These are phyloP conservation scores for Logfia minima DNA, from an alignment of 129 eudicot genomes.

Conservation along the genomic window DNA sequence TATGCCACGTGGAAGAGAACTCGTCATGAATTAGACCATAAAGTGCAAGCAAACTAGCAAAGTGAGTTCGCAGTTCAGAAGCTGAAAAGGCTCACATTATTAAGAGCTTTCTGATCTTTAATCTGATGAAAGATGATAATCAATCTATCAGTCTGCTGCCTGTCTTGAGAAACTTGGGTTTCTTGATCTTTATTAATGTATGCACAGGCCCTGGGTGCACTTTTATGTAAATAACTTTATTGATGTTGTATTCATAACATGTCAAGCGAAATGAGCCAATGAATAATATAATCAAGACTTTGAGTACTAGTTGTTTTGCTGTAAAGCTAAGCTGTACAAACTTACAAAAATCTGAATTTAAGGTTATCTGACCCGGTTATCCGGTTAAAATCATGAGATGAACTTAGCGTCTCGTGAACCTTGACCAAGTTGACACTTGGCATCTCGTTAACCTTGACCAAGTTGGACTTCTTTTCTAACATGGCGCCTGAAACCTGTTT, in stretches of 20 bases:
- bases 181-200: neutral
- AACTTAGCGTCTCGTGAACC: neutral
- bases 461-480: neutral
- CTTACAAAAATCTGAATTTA: neutral
- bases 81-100: neutral
- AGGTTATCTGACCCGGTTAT: neutral
- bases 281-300: too few species aligned
- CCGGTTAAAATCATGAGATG: neutral
- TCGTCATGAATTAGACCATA: neutral
- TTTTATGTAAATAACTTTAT: constrained; percentile 4
- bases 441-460: neutral
- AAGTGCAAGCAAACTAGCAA: neutral
- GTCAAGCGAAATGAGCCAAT: too few species aligned
- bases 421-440: neutral
- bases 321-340: neutral
- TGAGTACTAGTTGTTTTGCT: too few species aligned
- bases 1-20: neutral
- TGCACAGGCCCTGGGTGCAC: neutral
- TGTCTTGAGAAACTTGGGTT: neutral
- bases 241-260: too few species aligned
- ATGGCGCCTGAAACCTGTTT: neutral
- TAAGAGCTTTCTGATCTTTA: neutral
- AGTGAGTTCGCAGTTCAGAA: neutral
- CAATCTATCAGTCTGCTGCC: neutral
- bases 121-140: neutral